Evolutionary conservation across 2,329 filamentous ascomycete genomes (phyloP).

Genomic region (Beauveria caledonica): DNA sequence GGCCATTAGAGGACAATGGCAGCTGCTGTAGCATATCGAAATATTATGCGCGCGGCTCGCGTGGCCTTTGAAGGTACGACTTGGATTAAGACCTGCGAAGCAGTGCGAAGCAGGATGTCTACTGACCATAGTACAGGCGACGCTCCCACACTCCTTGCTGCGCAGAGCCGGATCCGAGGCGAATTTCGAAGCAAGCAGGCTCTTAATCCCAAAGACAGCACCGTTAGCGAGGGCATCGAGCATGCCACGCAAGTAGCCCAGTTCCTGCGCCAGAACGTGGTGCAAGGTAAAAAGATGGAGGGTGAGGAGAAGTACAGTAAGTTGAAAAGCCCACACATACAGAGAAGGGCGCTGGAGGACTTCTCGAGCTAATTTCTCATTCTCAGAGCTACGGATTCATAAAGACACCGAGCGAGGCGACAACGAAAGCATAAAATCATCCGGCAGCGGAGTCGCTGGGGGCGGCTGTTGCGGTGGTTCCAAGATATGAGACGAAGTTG

Average conservation of each 20-base stretch:
- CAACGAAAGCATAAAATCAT: conserved; percentile 77
- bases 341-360: too few species aligned
- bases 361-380: too few species aligned
- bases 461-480: conserved; percentile 23
- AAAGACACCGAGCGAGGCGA: conserved; percentile 85
- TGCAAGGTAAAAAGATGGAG: conserved; percentile 62
- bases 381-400: conserved; percentile 75
- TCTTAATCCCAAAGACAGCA: conserved; percentile 48
- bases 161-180: conserved; percentile 62
- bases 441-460: conserved; percentile 16
- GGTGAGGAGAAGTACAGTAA: conserved; percentile 47
- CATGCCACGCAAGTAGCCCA: conserved; percentile 77
- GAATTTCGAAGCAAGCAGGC: conserved; percentile 63
- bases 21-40: conserved; percentile 67
- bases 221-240: conserved; percentile 56
- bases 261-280: conserved; percentile 74
- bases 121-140: conserved; percentile 51
- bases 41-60: conserved; percentile 70
- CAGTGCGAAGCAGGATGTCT: not conserved
- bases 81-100: not conserved
- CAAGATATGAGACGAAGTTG: not conserved
- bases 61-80: conserved; percentile 72
- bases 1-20: conserved; percentile 43
- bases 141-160: conserved; percentile 55
- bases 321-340: conserved; percentile 22